phyloP scores from a whole-genome alignment of 176 grass and related monocot genomes.

The Themeda triandra region DNA sequence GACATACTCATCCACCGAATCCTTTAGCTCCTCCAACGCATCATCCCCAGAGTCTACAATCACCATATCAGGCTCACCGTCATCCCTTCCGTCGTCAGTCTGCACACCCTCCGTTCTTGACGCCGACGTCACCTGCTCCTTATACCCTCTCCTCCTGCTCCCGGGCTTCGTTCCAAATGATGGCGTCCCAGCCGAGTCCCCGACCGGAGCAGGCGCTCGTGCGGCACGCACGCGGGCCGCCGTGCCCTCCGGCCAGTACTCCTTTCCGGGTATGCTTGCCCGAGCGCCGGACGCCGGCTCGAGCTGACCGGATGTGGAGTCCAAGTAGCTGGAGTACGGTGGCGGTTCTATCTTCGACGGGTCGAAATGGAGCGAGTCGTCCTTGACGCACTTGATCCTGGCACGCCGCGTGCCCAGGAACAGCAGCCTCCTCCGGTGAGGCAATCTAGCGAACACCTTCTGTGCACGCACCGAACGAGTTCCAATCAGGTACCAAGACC shows the following conservation, averaged over 20 bases:
- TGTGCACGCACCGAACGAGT: conserved; percentile 16
- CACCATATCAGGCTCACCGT: conserved; percentile 14
- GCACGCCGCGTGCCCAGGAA: background rate
- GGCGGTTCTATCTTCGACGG: conserved; percentile 75
- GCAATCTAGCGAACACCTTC: conserved; percentile 48
- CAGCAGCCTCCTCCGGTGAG: conserved; percentile 17
- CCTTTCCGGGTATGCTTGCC: conserved; percentile 70
- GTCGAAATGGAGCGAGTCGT: conserved; percentile 61
- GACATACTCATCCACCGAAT: conserved; percentile 64
- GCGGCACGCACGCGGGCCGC: conserved; percentile 59
- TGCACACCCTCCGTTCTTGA: conserved; percentile 23
- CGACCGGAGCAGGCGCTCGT: conserved; percentile 66
- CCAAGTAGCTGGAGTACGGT: conserved; percentile 73
- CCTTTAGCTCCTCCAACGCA: conserved; percentile 34
- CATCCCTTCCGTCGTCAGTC: conserved; percentile 21
- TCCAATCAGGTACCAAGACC: background rate
- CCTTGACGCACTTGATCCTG: conserved; percentile 52
- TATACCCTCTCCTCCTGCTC: conserved; percentile 75
- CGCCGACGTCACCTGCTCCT: conserved; percentile 23
- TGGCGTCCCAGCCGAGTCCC: conserved; percentile 53
- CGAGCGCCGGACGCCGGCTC: conserved; percentile 77
- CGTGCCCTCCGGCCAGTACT: conserved; percentile 96
- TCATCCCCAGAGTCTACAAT: conserved; percentile 38
- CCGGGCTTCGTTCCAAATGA: conserved; percentile 78
- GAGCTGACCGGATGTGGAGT: conserved; percentile 83